phyloP scores from a whole-genome alignment of 495 filamentous ascomycete genomes.

The Bathelium albidoporum region DNA sequence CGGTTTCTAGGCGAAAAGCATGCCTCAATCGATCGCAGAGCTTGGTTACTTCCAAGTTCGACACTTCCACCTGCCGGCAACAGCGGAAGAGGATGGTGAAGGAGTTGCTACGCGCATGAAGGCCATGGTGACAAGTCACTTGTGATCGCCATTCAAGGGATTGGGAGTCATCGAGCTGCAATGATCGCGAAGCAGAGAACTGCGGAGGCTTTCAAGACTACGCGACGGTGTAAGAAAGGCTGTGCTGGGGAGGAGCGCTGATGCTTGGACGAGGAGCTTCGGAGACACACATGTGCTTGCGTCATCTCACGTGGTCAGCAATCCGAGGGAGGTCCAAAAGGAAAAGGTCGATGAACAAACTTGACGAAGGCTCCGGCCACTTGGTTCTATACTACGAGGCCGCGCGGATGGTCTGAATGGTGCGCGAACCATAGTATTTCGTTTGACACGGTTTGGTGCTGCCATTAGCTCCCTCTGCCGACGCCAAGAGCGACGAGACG shows the following conservation, averaged over 20 bases:
- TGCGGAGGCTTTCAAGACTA: background rate
- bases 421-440: too few species aligned
- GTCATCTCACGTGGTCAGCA: background rate
- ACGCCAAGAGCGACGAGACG: too few species aligned
- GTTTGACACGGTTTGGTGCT: too few species aligned
- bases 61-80: background rate
- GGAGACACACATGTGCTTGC: background rate
- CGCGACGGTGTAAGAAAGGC: too few species aligned
- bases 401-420: too few species aligned
- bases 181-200: background rate
- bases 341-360: too few species aligned
- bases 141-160: background rate
- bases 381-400: too few species aligned
- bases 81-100: background rate
- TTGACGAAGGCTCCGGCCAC: too few species aligned
- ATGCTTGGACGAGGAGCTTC: too few species aligned
- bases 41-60: background rate
- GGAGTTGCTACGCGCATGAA: background rate
- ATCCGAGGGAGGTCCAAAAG: too few species aligned
- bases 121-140: background rate
- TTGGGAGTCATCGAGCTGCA: background rate
- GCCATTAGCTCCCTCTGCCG: too few species aligned
- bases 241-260: too few species aligned
- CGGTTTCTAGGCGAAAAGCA: background rate
- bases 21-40: background rate